A percentile compares a stretch with the other conserved stretches of the same genome.
Conservation (phyloP, 257 asterid genomes). For the Ballota nigra region DNA sequence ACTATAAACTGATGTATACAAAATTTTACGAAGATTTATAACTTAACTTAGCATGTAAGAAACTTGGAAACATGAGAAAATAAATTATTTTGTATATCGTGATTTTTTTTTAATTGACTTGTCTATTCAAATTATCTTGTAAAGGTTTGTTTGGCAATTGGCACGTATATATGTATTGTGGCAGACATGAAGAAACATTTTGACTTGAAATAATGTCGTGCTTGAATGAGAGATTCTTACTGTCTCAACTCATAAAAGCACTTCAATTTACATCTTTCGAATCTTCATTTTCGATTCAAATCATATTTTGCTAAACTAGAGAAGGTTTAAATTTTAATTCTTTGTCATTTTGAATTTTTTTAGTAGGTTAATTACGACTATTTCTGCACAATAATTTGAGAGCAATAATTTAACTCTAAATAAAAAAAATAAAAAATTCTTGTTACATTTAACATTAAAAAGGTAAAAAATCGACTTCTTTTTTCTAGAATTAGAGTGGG, state of each 20-base stretch:
- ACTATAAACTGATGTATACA: too few species aligned
- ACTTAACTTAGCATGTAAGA: not conserved
- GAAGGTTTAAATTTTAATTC: not conserved
- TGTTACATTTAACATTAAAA: too few species aligned
- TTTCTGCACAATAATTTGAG: not conserved
- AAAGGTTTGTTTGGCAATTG: not conserved
- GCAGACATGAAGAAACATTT: constrained; percentile 18
- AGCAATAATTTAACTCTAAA: not conserved
- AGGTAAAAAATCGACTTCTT: too few species aligned
- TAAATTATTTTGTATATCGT: not conserved
- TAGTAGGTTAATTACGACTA: not conserved
- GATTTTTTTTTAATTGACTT: not conserved
- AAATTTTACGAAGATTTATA: not conserved
- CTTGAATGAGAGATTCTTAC: not conserved
- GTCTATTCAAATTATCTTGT: constrained; percentile 19
- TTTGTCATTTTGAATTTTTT: not conserved
- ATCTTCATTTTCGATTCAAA: not conserved
- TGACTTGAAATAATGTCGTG: constrained; percentile 10
- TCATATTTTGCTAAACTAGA: not conserved
- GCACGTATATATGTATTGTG: constrained; percentile 19
- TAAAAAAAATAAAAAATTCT: too few species aligned
- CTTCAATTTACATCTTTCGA: not conserved
- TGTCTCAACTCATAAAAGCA: not conserved
- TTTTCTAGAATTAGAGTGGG: too few species aligned
- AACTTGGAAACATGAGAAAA: not conserved